Evolutionary conservation across 768 basidiomycete species (phyloP).

Genomic region (Flagelloscypha sp.): DNA sequence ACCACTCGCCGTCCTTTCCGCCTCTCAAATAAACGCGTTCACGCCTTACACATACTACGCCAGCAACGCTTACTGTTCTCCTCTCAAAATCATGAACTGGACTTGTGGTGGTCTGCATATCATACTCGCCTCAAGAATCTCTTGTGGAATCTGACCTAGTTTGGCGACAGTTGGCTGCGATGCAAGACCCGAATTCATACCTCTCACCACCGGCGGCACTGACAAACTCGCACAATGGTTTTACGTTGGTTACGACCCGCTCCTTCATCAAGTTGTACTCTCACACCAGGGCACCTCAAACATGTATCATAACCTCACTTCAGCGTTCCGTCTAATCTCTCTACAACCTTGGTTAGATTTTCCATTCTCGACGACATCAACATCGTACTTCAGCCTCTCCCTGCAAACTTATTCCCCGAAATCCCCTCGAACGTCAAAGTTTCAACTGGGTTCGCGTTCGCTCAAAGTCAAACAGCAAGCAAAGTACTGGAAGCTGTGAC

Average conservation of each 20-base stretch:
- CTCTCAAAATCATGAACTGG: slow-evolving; percentile 28
- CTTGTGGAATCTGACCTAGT: not conserved
- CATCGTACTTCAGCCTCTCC: slow-evolving; percentile 24
- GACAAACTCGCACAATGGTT: slow-evolving; percentile 35
- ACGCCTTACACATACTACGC: slow-evolving; percentile 30
- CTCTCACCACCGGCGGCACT: slow-evolving; percentile 40
- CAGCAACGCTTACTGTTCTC: slow-evolving; percentile 29
- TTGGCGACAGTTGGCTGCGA: slow-evolving; percentile 28
- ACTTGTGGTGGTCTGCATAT: slow-evolving; percentile 29
- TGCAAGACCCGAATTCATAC: slow-evolving; percentile 34
- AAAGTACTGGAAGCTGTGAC: slow-evolving; percentile 37
- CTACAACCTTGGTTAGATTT: slow-evolving; percentile 10
- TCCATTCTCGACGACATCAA: slow-evolving; percentile 33
- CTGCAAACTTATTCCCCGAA: slow-evolving; percentile 42
- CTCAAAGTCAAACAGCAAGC: slow-evolving; percentile 33
- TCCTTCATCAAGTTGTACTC: slow-evolving; percentile 21
- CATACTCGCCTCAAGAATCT: not conserved
- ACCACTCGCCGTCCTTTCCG: too few relatives aligned
- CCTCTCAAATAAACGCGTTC: slow-evolving; percentile 24
- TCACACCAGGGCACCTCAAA: slow-evolving; percentile 26
- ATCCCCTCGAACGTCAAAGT: slow-evolving; percentile 30
- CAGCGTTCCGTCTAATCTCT: not conserved
- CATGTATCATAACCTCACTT: slow-evolving; percentile 14
- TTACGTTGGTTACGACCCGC: slow-evolving; percentile 10
- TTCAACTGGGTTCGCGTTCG: slow-evolving; percentile 39